Evolutionary conservation across 192 early-diverging fungal species (phyloP), one percentile per base, ranked within the genome.

Genomic region (Umbelopsis isabellina): DNA sequence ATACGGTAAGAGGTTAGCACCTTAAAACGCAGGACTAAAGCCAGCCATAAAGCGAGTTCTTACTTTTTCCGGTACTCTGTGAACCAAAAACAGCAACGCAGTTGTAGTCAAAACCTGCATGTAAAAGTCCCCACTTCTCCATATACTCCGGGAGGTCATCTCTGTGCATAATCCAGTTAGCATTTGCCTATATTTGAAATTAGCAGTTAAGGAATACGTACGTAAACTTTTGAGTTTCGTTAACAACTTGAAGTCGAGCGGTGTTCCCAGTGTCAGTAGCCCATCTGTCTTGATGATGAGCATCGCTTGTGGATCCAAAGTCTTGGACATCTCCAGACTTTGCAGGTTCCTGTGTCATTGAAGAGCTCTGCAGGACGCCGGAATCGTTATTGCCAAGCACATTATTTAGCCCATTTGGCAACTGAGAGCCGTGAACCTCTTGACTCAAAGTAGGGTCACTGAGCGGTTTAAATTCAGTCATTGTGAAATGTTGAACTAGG

Each of bases 31-130:
- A 53, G 41, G 37, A 15, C 48, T 46, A 67, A 27, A 67, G 21
- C 6, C 18, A 8, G 10, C 13, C 3, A 30, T 35, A 33, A 27
- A n/a, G 72, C 23, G 35, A 15, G 15, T 44, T 70, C 87, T 80
- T 83, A 88, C 93, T 95, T 72, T 99, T 99, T 46, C 98, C 98
- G 6, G 97, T 98, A 84, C 92, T 95, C 80, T 99, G 98, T 41
- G 96, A 98, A 64, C 98, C 98, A 88, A 99, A 98, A 33, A 99
- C 96, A 18, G 98, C 96, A 6, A 98, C 93, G 18, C 98, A 82
- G 77, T 98, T 91, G 76, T 98, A 99, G 77, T 97, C 90, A 70
- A 99, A 99, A 18, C 98, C 98, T 46, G 80, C 81, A 33, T 95
- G 90, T 21, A 76, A 79, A 4, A 99, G 79, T 20, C 81, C 49